phyloP scores from a whole-genome alignment of 192 early-diverging fungal species.

The Neocallimastix lanati region DNA sequence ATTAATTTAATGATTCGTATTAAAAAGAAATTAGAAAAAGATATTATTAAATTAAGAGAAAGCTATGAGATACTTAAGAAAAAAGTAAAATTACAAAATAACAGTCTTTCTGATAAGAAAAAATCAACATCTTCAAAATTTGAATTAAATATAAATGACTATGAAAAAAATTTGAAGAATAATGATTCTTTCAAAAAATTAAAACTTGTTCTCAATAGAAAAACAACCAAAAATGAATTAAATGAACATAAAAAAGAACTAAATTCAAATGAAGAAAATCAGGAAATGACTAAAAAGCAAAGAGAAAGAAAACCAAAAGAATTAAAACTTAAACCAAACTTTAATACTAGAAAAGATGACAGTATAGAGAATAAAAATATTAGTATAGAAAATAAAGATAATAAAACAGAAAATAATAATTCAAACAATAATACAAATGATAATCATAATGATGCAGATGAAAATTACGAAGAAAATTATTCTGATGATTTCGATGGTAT shows the following conservation, averaged over 20 bases:
- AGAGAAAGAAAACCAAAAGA: neutral
- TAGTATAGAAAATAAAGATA: neutral
- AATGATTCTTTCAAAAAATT: neutral
- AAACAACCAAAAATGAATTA: neutral
- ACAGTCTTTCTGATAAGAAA: neutral
- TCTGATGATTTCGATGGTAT: neutral
- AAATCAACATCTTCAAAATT: neutral
- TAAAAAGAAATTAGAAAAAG: neutral
- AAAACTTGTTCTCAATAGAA: neutral
- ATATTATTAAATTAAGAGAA: neutral
- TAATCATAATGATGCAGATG: neutral
- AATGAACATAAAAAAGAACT: neutral
- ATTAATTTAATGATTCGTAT: too few relatives aligned
- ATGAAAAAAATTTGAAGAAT: neutral
- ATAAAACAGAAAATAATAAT: too few relatives aligned
- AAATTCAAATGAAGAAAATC: neutral
- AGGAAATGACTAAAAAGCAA: neutral
- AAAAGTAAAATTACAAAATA: neutral
- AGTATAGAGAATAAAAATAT: neutral
- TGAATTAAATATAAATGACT: neutral
- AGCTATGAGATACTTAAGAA: neutral
- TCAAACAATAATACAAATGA: neutral
- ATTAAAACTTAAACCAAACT: neutral
- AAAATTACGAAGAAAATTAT: neutral
- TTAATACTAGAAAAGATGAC: neutral